Evolutionary conservation across 2,329 filamentous ascomycete species (phyloP).

Genomic region (Cryphonectria japonica): DNA sequence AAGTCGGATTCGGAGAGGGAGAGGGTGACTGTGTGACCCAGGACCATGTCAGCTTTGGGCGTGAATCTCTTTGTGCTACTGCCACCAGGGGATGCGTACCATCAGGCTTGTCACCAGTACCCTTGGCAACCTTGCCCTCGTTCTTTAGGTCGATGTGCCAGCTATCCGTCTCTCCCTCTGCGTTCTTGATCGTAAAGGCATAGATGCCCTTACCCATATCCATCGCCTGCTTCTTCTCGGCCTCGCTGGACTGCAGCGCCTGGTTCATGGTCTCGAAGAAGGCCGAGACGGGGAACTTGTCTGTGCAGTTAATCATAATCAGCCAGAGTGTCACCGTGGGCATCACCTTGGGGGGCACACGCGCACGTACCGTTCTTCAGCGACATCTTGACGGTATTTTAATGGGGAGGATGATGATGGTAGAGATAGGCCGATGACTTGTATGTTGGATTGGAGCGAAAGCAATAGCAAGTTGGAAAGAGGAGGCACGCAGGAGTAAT

Average conservation of each 20-base stretch:
- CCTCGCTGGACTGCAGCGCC: constrained; percentile 68
- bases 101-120: constrained; percentile 78
- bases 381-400: constrained; percentile 59
- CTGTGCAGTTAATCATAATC: constrained; percentile 44
- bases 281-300: constrained; percentile 84
- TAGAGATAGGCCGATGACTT: not conserved
- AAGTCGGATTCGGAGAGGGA: constrained; percentile 86
- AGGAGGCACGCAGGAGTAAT: not conserved
- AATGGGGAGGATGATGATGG: not conserved
- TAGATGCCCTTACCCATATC: constrained; percentile 88
- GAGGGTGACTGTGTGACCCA: constrained; percentile 70
- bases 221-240: constrained; percentile 80
- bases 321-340: not conserved
- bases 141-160: constrained; percentile 98
- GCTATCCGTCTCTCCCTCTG: constrained; percentile 73
- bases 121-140: constrained; percentile 79
- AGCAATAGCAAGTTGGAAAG: not conserved
- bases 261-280: constrained; percentile 88
- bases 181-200: constrained; percentile 91
- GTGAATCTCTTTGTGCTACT: not conserved
- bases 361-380: constrained; percentile 68
- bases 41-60: constrained; percentile 3
- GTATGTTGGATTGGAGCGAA: not conserved
- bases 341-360: not conserved
- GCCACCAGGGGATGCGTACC: constrained; percentile 57